Evolutionary conservation across 306 rosid species (phyloP).

Genomic region (barrel medic (Medicago truncatula)): MtrunA17r5.0-ANR NC_053042.1:49160001-49160500

Average conservation of each 20-base stretch:
- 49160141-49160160: conserved; percentile 27
- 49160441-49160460: too few species aligned
- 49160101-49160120: not conserved
- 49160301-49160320: conserved; percentile 30
- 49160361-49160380: not conserved
- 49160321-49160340: conserved; percentile 34
- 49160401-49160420: not conserved
- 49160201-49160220: not conserved
- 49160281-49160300: conserved; percentile 14
- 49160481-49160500: fast-evolving
- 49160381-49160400: not conserved
- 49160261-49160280: conserved; percentile 38
- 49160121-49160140: not conserved
- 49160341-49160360: conserved; percentile 24
- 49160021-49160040: conserved; percentile 17
- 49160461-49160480: too few species aligned
- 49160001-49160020: conserved; percentile 31
- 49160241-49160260: conserved; percentile 5
- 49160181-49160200: conserved; percentile 32
- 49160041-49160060: not conserved
- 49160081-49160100: conserved; percentile 32
- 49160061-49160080: not conserved
- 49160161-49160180: conserved; percentile 31
- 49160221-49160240: conserved; percentile 32
- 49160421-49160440: too few species aligned